A percentile compares a stretch with the other conserved stretches of the same genome.
These are phyloP conservation scores for Naganishia sp. DNA, from an alignment of 1,284 basidiomycete species.

Conservation along the genomic window DNA sequence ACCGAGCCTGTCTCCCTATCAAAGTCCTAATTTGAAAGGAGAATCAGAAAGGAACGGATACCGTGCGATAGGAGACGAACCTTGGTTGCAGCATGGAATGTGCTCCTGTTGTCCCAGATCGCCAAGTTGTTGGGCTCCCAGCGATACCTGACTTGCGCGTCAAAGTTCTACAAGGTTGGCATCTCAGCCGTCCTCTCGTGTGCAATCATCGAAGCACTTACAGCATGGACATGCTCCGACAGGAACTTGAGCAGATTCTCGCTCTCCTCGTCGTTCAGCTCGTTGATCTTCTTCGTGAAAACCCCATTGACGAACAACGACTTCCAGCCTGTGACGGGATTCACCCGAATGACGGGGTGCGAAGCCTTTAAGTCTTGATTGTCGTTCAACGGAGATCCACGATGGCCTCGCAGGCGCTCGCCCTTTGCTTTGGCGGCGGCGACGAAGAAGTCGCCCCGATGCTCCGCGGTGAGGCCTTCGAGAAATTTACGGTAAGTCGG, in stretches of 20 bases:
- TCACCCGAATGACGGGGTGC: conserved; percentile 57
- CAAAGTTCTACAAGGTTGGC: conserved; percentile 58
- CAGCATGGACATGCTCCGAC: conserved; percentile 7
- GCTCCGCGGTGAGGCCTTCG: conserved; percentile 63
- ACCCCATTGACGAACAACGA: conserved; percentile 64
- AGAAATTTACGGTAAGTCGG: conserved; percentile 62
- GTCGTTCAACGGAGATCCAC: conserved; percentile 64
- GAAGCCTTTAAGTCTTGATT: conserved; percentile 62
- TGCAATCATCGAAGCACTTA: background rate
- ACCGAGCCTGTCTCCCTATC: conserved; percentile 56
- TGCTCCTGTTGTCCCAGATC: conserved; percentile 57
- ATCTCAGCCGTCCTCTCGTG: too few species aligned
- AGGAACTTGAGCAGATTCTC: conserved; percentile 56
- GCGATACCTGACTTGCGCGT: conserved; percentile 63
- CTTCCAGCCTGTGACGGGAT: conserved; percentile 66
- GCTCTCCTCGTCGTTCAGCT: conserved; percentile 63
- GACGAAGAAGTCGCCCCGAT: conserved; percentile 61
- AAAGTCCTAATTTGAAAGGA: conserved; percentile 43
- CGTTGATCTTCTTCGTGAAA: conserved; percentile 67
- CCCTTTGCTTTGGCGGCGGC: conserved; percentile 45
- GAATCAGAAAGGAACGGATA: background rate
- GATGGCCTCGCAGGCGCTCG: conserved; percentile 40
- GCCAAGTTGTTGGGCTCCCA: conserved; percentile 55
- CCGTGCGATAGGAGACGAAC: background rate
- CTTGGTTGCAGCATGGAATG: conserved; percentile 19